Conservation (phyloP, 805 yeast species). For the Kazachstania martiniae region DNA sequence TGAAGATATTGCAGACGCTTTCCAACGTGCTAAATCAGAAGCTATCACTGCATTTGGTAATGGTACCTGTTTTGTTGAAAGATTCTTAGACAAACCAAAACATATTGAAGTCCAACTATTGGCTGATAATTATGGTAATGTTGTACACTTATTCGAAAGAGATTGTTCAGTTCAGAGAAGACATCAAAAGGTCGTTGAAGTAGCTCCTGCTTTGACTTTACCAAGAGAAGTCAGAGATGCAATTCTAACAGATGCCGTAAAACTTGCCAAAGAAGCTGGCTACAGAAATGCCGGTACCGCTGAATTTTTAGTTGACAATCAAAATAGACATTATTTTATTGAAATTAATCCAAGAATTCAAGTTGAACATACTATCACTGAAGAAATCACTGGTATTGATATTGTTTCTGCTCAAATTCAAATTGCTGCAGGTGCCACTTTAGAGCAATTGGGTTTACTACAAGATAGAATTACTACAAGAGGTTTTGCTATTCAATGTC, state of each 20-base stretch:
- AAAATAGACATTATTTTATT: constrained; percentile 92
- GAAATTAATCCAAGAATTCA: constrained; percentile 98
- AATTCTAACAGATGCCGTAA: constrained; percentile 89
- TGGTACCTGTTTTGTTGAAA: constrained; percentile 95
- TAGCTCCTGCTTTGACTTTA: constrained; percentile 92
- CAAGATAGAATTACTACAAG: constrained; percentile 93
- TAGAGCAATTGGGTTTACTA: constrained; percentile 80
- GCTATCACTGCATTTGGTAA: constrained; percentile 95
- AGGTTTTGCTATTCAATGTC: constrained; percentile 97
- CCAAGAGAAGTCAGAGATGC: constrained; percentile 80
- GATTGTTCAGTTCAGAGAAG: constrained; percentile 99
- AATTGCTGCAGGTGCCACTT: constrained; percentile 95
- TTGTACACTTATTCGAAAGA: constrained; percentile 90
- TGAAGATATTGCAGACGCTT: constrained; percentile 85
- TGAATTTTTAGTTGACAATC: constrained; percentile 86
- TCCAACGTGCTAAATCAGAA: constrained; percentile 86
- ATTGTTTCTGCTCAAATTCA: constrained; percentile 97
- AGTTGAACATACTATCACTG: constrained; percentile 98
- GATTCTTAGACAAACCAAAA: constrained; percentile 90
- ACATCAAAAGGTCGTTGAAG: constrained; percentile 97
- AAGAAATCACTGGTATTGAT: constrained; percentile 97
- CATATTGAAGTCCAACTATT: constrained; percentile 95
- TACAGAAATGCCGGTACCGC: constrained; percentile 98
- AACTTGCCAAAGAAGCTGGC: constrained; percentile 75
- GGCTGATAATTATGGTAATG: constrained; percentile 91